Base-by-base conservation (phyloP, 1,284 basidiomycete genomes). In the Lentinula novae-zelandiae region DNA sequence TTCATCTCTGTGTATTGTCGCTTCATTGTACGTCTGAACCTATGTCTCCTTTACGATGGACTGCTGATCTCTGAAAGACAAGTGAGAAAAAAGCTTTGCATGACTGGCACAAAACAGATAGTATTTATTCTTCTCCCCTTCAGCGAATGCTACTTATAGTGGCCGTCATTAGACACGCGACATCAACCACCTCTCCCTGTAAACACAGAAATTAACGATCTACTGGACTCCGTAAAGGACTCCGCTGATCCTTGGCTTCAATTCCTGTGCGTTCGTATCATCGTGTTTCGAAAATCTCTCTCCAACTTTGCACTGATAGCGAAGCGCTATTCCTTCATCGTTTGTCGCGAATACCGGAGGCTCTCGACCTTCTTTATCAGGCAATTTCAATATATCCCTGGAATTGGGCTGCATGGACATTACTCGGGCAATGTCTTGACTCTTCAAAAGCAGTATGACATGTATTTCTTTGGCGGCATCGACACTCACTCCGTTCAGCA, bases 361-460 rank as follows among this genome's bases (percentile, higher is more conserved):
- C 59, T 27, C 51, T 63, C 4, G n/a, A 57, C 22, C 36, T 53
- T 7, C 44, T 60, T 2, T 44, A 57, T 12, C 39, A 42, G 34
- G 58, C 59, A 2, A 22, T 63, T 15, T 54, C 59, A 22, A 33
- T 20, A 3, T 61, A 53, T 52, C 59, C 59, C 22, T 63, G 62
- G 62, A 63, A 63, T 46, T 63, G 62, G 62, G 57, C 62, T 17
- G 55, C 62, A 39, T 63, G 62, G 62, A 9, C 48, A 5, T 60
- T 63, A 2, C 53, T 63, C 9, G 59, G 51, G 22, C 46, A 49
- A 12, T 63, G 62, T 33, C 20, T 63, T 10, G 59, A 60, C 34
- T 49, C 55, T 2, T 42, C 34, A 8, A 40, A 48, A 51, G 59
- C 57, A 27, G 62, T 63, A 10, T 9, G 56, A 51, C 10, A 33